phyloP scores from a whole-genome alignment of 257 asterid genomes.

The Solanum bulbocastanum region DNA sequence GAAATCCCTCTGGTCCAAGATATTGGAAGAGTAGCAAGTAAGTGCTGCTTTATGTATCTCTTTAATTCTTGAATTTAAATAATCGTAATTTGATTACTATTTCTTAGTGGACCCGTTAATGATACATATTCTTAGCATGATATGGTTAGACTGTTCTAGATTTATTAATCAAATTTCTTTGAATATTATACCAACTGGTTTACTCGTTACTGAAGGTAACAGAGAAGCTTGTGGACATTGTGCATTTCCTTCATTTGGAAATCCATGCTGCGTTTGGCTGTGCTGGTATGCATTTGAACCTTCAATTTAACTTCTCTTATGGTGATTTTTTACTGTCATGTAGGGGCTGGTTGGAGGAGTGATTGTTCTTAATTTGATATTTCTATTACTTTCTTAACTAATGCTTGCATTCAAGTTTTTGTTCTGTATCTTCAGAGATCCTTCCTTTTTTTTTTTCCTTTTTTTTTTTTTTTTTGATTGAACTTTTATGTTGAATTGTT shows the following conservation, averaged over 20 bases:
- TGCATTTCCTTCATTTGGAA: conserved; percentile 74
- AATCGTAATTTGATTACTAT: neutral
- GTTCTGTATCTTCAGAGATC: neutral
- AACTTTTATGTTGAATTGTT: neutral
- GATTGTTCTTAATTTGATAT: neutral
- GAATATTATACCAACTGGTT: neutral
- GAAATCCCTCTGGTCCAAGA: conserved; percentile 88
- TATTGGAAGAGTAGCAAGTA: conserved; percentile 67
- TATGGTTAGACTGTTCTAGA: neutral
- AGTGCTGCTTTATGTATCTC: neutral
- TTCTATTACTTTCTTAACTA: neutral
- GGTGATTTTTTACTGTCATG: neutral
- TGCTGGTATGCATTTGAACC: conserved; percentile 40
- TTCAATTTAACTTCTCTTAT: neutral
- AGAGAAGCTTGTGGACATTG: conserved; percentile 90
- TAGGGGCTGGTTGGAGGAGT: neutral
- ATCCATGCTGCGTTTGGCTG: conserved; percentile 57
- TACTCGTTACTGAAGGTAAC: conserved; percentile 45
- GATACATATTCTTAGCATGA: neutral
- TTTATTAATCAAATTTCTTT: neutral
- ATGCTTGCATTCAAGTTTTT: neutral
- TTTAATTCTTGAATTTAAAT: neutral
- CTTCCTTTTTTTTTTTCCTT: neutral
- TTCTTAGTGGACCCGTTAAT: neutral
- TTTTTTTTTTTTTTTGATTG: neutral